Evolutionary conservation across 2,329 filamentous ascomycete genomes (phyloP).

Genomic region (Aspergillus flavus): DNA sequence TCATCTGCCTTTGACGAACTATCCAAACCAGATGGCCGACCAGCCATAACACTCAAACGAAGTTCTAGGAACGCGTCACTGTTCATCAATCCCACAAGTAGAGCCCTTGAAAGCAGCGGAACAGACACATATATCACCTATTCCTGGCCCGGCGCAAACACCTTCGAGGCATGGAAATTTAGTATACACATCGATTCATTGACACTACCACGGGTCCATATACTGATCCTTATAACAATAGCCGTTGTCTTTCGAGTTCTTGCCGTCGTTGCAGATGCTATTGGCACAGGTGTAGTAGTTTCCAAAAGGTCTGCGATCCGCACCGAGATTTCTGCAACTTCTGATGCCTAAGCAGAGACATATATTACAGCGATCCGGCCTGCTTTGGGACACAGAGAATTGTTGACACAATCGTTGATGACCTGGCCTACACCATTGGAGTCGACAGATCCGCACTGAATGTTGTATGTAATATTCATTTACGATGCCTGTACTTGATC

Average conservation of each 20-base stretch:
- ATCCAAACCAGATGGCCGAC: conserved; percentile 28
- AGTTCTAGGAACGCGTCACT: conserved; percentile 25
- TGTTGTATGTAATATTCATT: conserved; percentile 48
- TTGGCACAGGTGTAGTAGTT: conserved; percentile 51
- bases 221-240: conserved; percentile 26
- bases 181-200: conserved; percentile 26
- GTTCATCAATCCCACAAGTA: conserved; percentile 31
- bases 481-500: background rate
- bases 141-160: conserved; percentile 58
- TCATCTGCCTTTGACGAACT: conserved; percentile 29
- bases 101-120: conserved; percentile 30
- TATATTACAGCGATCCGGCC: conserved; percentile 64
- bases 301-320: conserved; percentile 57
- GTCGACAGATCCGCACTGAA: conserved; percentile 59
- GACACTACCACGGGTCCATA: background rate
- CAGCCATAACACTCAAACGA: conserved; percentile 33
- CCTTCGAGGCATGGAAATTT: conserved; percentile 60
- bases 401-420: conserved; percentile 63
- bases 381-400: conserved; percentile 60
- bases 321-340: background rate
- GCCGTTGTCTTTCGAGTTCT: conserved; percentile 60
- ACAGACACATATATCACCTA: conserved; percentile 35
- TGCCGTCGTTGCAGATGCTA: conserved; percentile 56
- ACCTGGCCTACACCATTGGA: conserved; percentile 62
- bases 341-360: conserved; percentile 51